Evolutionary conservation across 108 stramenopile species (phyloP).

Genomic region (Pseudonitzschia multistriata): DNA sequence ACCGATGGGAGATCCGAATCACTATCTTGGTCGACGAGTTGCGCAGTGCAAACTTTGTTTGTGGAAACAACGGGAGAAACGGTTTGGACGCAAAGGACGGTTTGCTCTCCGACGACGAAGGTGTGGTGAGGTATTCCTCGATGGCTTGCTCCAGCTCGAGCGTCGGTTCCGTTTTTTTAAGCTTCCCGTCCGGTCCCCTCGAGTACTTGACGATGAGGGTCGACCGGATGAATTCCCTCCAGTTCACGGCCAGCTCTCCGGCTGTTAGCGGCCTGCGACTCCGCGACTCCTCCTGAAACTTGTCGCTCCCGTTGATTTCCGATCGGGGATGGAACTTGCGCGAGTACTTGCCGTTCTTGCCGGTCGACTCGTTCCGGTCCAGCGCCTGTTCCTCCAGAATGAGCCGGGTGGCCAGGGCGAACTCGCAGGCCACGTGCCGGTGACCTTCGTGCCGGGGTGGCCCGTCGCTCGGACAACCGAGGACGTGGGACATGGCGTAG

Average conservation of each 20-base stretch:
- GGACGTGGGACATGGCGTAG: conserved; percentile 16
- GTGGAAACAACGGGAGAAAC: conserved; percentile 2
- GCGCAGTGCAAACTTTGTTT: conserved; percentile 5
- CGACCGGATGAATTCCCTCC: conserved; percentile 33
- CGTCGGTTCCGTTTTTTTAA: not conserved
- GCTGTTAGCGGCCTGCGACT: conserved; percentile 60
- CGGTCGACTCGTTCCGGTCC: conserved; percentile 54
- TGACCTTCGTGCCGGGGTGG: no score
- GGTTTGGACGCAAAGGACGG: not conserved
- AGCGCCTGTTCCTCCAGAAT: conserved; percentile 63
- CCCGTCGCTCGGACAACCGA: not conserved
- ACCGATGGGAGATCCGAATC: not conserved
- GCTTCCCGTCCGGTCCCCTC: not conserved
- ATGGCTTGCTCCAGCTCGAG: not conserved
- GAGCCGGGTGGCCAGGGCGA: conserved; percentile 48
- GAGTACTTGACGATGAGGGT: conserved; percentile 14
- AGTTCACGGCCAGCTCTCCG: conserved; percentile 65
- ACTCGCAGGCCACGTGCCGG: conserved; percentile 23
- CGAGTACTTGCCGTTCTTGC: conserved; percentile 63
- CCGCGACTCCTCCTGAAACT: conserved; percentile 1
- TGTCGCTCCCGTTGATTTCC: conserved; percentile 1
- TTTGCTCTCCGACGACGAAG: not conserved
- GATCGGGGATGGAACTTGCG: conserved; percentile 47
- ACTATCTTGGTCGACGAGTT: not conserved
- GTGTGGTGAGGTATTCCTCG: conserved; percentile 1